These are phyloP conservation scores for Fusarium clavum DNA, from an alignment of 2,329 filamentous ascomycete genomes.

Conservation along the genomic window DNA sequence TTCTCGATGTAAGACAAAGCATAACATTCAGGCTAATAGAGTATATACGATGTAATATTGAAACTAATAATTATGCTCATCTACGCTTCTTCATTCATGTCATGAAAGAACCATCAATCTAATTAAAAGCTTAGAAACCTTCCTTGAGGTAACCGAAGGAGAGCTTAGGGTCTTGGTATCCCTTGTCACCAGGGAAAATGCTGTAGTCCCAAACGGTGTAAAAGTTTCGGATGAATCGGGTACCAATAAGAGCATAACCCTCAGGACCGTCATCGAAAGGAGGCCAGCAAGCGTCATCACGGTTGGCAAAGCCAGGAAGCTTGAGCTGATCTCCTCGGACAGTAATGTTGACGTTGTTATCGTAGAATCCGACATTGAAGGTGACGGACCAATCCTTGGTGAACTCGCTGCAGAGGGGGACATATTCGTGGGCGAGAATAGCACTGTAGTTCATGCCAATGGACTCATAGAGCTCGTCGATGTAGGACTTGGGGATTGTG, in stretches of 20 bases:
- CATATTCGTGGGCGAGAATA: conserved; percentile 43
- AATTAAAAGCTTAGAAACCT: neutral
- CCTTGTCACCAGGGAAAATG: neutral
- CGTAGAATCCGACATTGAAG: conserved; percentile 45
- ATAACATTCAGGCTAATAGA: neutral
- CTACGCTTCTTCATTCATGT: neutral
- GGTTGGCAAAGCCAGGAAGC: conserved; percentile 49
- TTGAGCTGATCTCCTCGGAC: conserved; percentile 50
- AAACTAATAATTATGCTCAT: neutral
- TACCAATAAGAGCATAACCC: conserved; percentile 49
- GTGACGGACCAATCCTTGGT: conserved; percentile 51
- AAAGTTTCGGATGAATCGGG: conserved; percentile 46
- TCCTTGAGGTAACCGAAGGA: conserved; percentile 44
- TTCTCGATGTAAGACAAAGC: neutral
- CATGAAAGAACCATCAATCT: neutral
- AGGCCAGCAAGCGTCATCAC: conserved; percentile 52
- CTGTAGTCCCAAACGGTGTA: conserved; percentile 53
- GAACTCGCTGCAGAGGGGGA: conserved; percentile 53
- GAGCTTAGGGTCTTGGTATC: conserved; percentile 19
- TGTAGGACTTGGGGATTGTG: conserved; percentile 41
- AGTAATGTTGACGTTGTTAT: conserved; percentile 42
- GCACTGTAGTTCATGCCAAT: conserved; percentile 53
- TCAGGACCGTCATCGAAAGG: conserved; percentile 46
- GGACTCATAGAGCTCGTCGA: conserved; percentile 48
- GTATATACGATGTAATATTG: neutral